Evolutionary conservation across 495 filamentous ascomycete genomes (phyloP).

Genomic region (Pyrenula massariospora): DNA sequence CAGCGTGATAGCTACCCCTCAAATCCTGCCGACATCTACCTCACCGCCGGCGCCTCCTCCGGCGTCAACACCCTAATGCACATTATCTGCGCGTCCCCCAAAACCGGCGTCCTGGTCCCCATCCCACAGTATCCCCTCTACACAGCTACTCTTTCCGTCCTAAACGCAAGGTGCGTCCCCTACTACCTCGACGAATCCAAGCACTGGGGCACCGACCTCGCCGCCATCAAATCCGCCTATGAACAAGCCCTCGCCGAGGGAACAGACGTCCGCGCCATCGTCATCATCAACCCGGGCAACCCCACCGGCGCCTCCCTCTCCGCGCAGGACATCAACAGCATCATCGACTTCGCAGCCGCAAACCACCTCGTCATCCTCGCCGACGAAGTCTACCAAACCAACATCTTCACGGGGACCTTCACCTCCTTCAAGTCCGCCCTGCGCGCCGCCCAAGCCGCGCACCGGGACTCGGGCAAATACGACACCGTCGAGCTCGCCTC

Average conservation of each 20-base stretch:
- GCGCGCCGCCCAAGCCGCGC: constrained; percentile 66
- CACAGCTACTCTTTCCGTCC: constrained; percentile 78
- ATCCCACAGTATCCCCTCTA: constrained; percentile 98
- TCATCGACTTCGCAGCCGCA: constrained; percentile 74
- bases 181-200: constrained; percentile 82
- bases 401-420: constrained; percentile 89
- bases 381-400: constrained; percentile 98
- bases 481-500: constrained; percentile 80
- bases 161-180: constrained; percentile 79
- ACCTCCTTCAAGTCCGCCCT: constrained; percentile 88
- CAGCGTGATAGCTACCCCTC: constrained; percentile 79
- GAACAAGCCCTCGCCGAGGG: constrained; percentile 60
- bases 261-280: constrained; percentile 80
- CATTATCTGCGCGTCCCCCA: constrained; percentile 69
- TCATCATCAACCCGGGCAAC: constrained; percentile 97
- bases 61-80: constrained; percentile 89
- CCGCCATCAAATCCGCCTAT: constrained; percentile 58
- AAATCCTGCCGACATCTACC: constrained; percentile 66
- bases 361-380: constrained; percentile 83
- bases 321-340: constrained; percentile 62
- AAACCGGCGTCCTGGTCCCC: constrained; percentile 79
- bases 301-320: constrained; percentile 82
- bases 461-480: constrained; percentile 51
- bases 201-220: constrained; percentile 77
- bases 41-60: constrained; percentile 82